Evolutionary conservation across 495 filamentous ascomycete species (phyloP).

Genomic region (Penicillium angulare): DNA sequence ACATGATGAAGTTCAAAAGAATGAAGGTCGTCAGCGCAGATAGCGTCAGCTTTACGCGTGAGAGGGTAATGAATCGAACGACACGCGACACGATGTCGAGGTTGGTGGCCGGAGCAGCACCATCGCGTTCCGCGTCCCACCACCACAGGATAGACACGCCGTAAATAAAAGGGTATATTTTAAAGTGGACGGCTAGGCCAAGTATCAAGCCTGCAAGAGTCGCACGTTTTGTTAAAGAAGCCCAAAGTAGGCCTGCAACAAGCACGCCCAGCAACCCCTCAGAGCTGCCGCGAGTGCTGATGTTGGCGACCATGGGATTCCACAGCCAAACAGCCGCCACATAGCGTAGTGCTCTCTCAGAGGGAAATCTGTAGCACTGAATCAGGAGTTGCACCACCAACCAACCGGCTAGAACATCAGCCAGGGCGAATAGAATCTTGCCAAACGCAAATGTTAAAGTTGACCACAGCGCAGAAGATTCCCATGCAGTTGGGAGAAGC

Average conservation of each 20-base stretch:
- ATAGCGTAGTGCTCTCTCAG: constrained; percentile 62
- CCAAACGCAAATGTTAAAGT: constrained; percentile 66
- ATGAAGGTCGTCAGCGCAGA: constrained; percentile 69
- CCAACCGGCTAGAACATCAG: constrained; percentile 85
- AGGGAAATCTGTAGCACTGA: constrained; percentile 41
- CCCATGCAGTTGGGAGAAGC: constrained; percentile 74
- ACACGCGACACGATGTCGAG: constrained; percentile 18
- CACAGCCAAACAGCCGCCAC: constrained; percentile 81
- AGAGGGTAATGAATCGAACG: constrained; percentile 57
- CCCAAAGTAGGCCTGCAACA: constrained; percentile 79
- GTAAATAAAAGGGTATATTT: constrained; percentile 98
- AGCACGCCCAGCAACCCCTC: constrained; percentile 87
- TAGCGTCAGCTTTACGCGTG: constrained; percentile 59
- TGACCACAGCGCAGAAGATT: constrained; percentile 23
- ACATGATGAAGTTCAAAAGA: constrained; percentile 75
- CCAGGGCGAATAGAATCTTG: constrained; percentile 80
- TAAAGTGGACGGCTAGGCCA: constrained; percentile 88
- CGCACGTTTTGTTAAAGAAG: constrained; percentile 58
- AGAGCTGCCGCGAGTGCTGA: constrained; percentile 89
- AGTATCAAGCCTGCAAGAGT: constrained; percentile 71
- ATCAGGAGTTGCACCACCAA: constrained; percentile 67
- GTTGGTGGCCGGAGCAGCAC: constrained; percentile 1
- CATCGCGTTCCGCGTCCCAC: constrained; percentile 61
- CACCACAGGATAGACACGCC: constrained; percentile 83
- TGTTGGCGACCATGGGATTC: constrained; percentile 97